Percentiles rank a stretch among this genome's conserved stretches.
Evolutionary conservation across 768 basidiomycete species (phyloP).

Genomic region (Austroboletus eburneus): DNA sequence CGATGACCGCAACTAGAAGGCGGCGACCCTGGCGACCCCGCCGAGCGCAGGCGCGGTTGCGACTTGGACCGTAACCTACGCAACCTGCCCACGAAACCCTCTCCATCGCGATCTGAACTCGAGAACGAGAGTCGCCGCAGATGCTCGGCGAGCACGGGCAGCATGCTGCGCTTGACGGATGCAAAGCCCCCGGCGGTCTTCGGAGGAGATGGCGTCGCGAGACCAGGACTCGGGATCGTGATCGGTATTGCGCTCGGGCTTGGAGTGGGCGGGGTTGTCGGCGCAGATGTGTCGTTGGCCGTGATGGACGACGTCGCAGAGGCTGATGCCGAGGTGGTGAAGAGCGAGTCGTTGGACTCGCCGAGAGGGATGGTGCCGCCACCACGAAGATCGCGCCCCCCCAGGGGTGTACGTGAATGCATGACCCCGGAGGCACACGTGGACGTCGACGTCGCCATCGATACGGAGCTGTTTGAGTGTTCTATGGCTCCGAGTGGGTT

Average conservation of each 20-base stretch:
- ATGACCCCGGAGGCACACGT: slow-evolving; percentile 8
- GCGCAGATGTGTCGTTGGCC: slow-evolving; percentile 17
- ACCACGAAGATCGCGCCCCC: too few species aligned
- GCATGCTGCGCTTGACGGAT: slow-evolving; percentile 26
- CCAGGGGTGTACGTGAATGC: background rate
- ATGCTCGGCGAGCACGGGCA: slow-evolving; percentile 26
- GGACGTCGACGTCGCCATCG: slow-evolving; percentile 9
- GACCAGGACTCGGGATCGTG: background rate
- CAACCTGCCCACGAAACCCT: too few species aligned
- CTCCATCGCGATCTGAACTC: background rate
- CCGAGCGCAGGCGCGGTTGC: too few species aligned
- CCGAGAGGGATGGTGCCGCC: slow-evolving; percentile 10
- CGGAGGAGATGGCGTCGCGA: slow-evolving; percentile 1
- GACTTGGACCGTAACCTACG: background rate
- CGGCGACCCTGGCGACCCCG: background rate
- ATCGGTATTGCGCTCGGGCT: background rate
- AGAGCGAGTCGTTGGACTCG: slow-evolving; percentile 30
- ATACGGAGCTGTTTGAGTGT: slow-evolving; percentile 16
- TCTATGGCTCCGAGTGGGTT: too few species aligned
- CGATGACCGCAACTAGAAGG: too few species aligned
- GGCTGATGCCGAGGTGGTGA: slow-evolving; percentile 19
- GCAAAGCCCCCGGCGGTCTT: background rate
- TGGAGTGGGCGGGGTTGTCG: slow-evolving; percentile 27
- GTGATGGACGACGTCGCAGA: slow-evolving; percentile 20
- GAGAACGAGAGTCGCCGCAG: slow-evolving; percentile 23